Evolutionary conservation across 2,329 filamentous ascomycete species (phyloP).

Genomic region (Septoria petroselini): DNA sequence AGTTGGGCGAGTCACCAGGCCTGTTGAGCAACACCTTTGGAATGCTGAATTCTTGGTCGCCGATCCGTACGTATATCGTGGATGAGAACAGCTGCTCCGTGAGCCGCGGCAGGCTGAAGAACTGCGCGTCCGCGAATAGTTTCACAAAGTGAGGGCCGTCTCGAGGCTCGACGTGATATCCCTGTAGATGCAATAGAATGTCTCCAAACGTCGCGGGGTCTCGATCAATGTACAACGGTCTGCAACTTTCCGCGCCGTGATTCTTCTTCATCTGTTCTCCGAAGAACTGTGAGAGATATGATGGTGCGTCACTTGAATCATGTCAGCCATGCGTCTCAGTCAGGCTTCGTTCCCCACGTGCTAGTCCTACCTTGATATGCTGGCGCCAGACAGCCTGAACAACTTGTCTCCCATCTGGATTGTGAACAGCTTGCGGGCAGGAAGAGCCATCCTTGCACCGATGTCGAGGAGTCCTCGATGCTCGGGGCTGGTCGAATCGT

Average conservation of each 20-base stretch:
- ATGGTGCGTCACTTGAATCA: slow-evolving; percentile 60
- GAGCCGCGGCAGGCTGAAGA: slow-evolving; percentile 84
- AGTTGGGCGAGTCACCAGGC: slow-evolving; percentile 90
- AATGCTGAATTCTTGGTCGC: slow-evolving; percentile 82
- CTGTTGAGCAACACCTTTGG: slow-evolving; percentile 80
- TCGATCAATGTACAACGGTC: slow-evolving; percentile 90
- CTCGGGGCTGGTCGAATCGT: not conserved
- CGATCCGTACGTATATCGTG: slow-evolving; percentile 88
- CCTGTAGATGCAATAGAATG: slow-evolving; percentile 85
- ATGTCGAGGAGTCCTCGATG: slow-evolving; percentile 23
- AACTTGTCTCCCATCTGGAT: slow-evolving; percentile 68
- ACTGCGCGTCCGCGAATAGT: slow-evolving; percentile 90
- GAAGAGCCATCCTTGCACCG: slow-evolving; percentile 50
- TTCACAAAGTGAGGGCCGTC: slow-evolving; percentile 87
- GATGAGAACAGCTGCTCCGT: slow-evolving; percentile 89
- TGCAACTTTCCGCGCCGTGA: slow-evolving; percentile 58
- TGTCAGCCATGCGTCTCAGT: slow-evolving; percentile 5
- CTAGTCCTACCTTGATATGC: slow-evolving; percentile 58
- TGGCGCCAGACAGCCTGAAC: slow-evolving; percentile 67
- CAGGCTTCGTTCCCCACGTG: slow-evolving; percentile 66
- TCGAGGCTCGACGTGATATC: slow-evolving; percentile 79
- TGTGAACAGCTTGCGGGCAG: slow-evolving; percentile 68
- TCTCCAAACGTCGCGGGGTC: slow-evolving; percentile 86
- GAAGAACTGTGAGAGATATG: slow-evolving; percentile 95
- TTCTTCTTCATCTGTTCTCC: slow-evolving; percentile 70